Base-by-base conservation (phyloP, 2,329 filamentous ascomycete genomes). In the Samsoniella hepiali region DNA sequence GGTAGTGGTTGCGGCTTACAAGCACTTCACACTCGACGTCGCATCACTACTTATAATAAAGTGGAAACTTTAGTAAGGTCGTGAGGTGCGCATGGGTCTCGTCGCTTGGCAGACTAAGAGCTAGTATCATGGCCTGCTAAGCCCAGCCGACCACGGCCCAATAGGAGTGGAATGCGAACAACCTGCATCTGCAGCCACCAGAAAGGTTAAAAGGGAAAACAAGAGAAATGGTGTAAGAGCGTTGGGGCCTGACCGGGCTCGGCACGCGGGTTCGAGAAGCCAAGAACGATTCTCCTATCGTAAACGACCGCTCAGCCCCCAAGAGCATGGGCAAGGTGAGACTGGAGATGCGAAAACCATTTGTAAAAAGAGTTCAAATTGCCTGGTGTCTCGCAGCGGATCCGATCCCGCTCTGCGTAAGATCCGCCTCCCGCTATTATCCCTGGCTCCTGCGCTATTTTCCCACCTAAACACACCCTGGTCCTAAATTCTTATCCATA, bases 341-440 rank as follows among this genome's bases (percentile, higher is more conserved):
- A 11, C n/a, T 27, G 5, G 27, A 59, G 13, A 34, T 51, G 45
- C 15, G 10, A 38, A 13, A 9, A 22, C 22, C 9, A 29, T 4
- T 42, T 51, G 27, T 54, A 17, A 2, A 29, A 36, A 49, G 3
- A 1, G 13, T 27, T 10, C 47, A 32, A 45, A 54, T 44, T 63
- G 22, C 42, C 59, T 31, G 56, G 31, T 57, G 47, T 57, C 53
- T 57, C 27, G 50, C 50, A 44, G 53, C 60, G 53, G 51, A 63
- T 63, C 60, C 53, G 53, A 63, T 63, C 36, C 60, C 53, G 60
- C 53, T 57, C 17, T 50, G 44, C 29, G 59, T 62, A 62, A 62
- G 60, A 63, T 63, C 53, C 60, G 53, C 32, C 53, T 63, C 53
- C 60, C 60, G 53, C 60, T 63, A 56, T 62, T 62, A 57, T 56